Evolutionary conservation across 129 eudicot species (phyloP).

Genomic region (Tagetes erecta): DNA sequence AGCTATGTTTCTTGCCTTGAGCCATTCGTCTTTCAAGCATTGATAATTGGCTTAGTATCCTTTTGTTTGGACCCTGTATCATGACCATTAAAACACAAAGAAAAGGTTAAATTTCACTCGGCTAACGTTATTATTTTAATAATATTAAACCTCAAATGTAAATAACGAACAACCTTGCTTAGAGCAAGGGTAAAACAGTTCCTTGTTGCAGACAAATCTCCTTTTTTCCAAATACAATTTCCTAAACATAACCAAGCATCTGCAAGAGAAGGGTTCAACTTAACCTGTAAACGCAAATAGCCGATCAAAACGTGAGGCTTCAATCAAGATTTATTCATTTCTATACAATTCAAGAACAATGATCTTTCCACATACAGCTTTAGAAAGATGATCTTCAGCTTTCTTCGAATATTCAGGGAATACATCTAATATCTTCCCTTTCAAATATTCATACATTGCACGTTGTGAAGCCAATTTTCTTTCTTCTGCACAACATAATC

Average conservation of each 20-base stretch:
- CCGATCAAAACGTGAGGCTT: conserved; percentile 6
- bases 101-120: conserved; percentile 6
- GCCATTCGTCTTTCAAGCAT: conserved; percentile 99
- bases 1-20: conserved; percentile 58
- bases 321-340: conserved; percentile 13
- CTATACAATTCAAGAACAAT: not conserved
- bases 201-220: conserved; percentile 71
- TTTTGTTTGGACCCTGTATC: conserved; percentile 81
- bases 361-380: conserved; percentile 64
- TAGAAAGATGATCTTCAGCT: conserved; percentile 98
- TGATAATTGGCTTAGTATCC: conserved; percentile 85
- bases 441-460: conserved; percentile 79
- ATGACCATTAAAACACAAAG: conserved; percentile 8
- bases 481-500: conserved; percentile 54
- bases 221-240: conserved; percentile 97
- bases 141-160: not conserved
- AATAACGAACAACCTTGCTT: conserved; percentile 63
- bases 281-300: conserved; percentile 54
- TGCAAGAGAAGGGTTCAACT: conserved; percentile 88
- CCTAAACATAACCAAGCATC: conserved; percentile 97
- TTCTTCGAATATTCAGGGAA: conserved; percentile 81
- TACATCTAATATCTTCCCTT: conserved; percentile 87
- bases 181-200: conserved; percentile 77
- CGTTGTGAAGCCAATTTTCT: conserved; percentile 66
- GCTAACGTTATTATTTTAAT: not conserved